Evolutionary conservation across 306 rosid species (phyloP), one percentile per base, ranked within the genome.

Genomic region (Mimosa bimucronata): DNA sequence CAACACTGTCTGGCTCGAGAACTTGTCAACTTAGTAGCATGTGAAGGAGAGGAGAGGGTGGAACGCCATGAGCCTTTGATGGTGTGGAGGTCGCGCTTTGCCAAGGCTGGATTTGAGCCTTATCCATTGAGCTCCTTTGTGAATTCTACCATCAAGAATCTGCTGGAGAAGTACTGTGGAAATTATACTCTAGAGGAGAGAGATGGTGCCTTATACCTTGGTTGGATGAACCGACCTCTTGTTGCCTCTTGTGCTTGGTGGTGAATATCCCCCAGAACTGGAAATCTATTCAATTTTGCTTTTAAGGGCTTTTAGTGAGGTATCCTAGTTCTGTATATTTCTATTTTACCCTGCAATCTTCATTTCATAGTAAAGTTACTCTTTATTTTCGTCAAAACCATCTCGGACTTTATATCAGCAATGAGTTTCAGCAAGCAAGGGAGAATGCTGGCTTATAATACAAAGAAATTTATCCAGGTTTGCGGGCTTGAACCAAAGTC

Each of bases 1-100:
- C 98, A 93, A 79, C 97, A 93, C 65, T 96, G 99, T 83, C 84
- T 96, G 87, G 99, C 99, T 9, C 86, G 97, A 15, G 98, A 93
- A 68, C 86, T 96, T 23, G 98, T 96, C 12, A 96, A 96, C 86
- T 80, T 96, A 23, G 78, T 96, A 72, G 99, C 99, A 7, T 96
- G 99, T 44, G 98, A 93, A 79, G 99, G 95, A 8, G 77, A 71
- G 10, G 99, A 95, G 80, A 87, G 98, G 84, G 97, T 92, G 41
- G 99, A 96, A 82, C 94, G 97, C 0, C 92, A 88, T 0, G 98
- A 96, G 85, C 94, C 82, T 80, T 86, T 91, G 28, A 84, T 75
- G 3, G 90, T 88, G 87, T 96, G 99, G 99, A 90, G 84, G 77
- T 82, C 87, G 29, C 88, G 98, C 23, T 88, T 91, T 74, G 23